Base-by-base conservation (phyloP, 2,329 filamentous ascomycete genomes). In the Trichoderma sp. region DNA sequence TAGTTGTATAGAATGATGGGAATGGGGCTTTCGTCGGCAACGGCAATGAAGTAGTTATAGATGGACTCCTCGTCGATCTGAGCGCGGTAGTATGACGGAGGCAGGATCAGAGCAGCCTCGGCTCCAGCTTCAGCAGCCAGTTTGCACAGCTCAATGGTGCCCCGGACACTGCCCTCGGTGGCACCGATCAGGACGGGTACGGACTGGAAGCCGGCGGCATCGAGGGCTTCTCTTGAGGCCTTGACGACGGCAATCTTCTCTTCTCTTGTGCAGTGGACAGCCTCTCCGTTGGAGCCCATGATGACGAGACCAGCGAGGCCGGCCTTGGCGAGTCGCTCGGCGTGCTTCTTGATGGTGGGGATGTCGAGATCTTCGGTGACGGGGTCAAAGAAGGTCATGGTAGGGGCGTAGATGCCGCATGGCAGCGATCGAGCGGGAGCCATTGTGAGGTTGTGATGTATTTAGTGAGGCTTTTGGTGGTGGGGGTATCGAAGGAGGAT, bases 1-100 rank as follows among this genome's bases (percentile, higher is more conserved):
- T 95, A 97, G 83, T 96, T 97, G 86, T 97, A 97, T 57, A 97
- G 82, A 71, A 96, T 86, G 65, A 97, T 78, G n/a, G 92, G 92
- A 9, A 95, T 81, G 5, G 92, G 90, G 60, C 89, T 92, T 45
- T 79, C 84, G 77, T 94, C 90, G 57, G 93, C 93, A 5, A 97
- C 91, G 67, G 86, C 84, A 66, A 83, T 86, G 81, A 90, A 94
- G 82, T 91, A 94, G 73, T 90, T 86, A 75, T 89, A 86, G 68
- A 96, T 84, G 69, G 91, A 86, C 60, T 88, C 85, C 73, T 94
- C 90, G 76, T 92, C 90, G 78, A 92, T 89, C 72, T 90, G 89
- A 63, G 86, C 85, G 67, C 90, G 89, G 85, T 93, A 97, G 83
- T 96, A 97, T 70, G 89, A 91, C 0, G 93, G 92, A 0, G 92